Base-by-base conservation (phyloP, 495 filamentous ascomycete species). In the Tuber aestivum region DNA sequence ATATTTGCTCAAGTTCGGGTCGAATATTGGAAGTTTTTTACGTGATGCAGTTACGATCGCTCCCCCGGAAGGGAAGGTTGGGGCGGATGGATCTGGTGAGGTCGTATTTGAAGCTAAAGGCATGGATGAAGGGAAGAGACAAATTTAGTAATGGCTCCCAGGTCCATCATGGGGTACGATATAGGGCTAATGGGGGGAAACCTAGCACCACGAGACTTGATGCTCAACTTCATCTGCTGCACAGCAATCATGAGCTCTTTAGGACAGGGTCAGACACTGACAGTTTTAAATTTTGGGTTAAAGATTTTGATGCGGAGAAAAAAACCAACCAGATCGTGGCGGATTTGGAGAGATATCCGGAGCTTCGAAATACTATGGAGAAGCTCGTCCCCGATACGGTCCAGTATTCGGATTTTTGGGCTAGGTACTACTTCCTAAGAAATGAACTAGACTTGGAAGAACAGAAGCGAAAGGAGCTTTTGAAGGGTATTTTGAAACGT, bases 371-470 rank as follows among this genome's bases (percentile, higher is more conserved):
- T 61, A 94, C 94, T 7, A 98, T 97, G 95, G 96, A 97, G 88
- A 94, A 92, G 86, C 87, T 97, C 72, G 96, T 98, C 35, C 96
- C 95, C 27, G 94, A 94, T 85, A 88, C 88, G 78, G 93, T 97
- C 21, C 88, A 94, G 42, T 99, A 99, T 83, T 88, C 85, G 21
- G 89, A 91, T 69, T 99, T 98, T 84, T 99, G 96, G 96, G 91
- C 88, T 79, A 88, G 95, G 50, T 99, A 99, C 83, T 98, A 97
- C 80, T 99, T 97, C 86, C 86, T 98, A 76, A 87, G 96, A 79
- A 91, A 96, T 78, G 93, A 96, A 37, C 91, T 99, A 77, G 95
- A 98, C 85, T 94, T 91, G n/a, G 94, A 97, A 74, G 95, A 99
- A 87, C 90, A 92, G 81, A 90, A 94, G 85, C 87, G 95, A 83